Evolutionary conservation across 805 yeast genomes (phyloP).

Genomic region (Candida coleopterorum): DNA sequence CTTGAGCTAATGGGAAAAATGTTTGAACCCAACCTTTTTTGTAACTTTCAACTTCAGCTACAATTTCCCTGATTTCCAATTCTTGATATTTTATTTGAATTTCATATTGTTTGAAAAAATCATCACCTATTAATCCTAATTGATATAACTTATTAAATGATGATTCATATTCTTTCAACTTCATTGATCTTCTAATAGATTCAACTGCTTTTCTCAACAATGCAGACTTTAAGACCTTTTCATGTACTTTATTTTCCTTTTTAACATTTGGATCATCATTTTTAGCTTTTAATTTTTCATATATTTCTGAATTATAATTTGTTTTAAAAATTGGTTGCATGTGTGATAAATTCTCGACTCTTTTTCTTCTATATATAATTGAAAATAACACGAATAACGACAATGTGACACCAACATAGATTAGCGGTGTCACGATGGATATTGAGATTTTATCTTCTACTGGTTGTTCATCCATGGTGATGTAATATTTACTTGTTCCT

Average conservation of each 20-base stretch:
- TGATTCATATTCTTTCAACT: conserved; percentile 73
- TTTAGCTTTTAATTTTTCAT: conserved; percentile 50
- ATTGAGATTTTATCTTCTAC: conserved; percentile 21
- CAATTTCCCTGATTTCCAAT: conserved; percentile 71
- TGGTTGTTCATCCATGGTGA: conserved; percentile 11
- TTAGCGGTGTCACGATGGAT: conserved; percentile 58
- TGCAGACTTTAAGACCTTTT: conserved; percentile 64
- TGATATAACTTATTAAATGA: conserved; percentile 70
- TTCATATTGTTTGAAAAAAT: conserved; percentile 71
- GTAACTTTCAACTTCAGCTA: conserved; percentile 64
- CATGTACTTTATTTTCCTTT: conserved; percentile 57
- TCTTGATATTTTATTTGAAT: conserved; percentile 77
- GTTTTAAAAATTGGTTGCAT: conserved; percentile 72
- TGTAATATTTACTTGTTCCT: background rate
- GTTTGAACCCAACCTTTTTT: conserved; percentile 78
- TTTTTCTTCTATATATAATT: conserved; percentile 57
- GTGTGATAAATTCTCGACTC: conserved; percentile 46
- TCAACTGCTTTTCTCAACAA: conserved; percentile 69
- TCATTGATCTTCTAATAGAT: conserved; percentile 76
- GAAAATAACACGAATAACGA: conserved; percentile 67
- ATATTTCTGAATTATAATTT: conserved; percentile 62
- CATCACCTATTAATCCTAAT: conserved; percentile 89
- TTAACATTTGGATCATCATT: conserved; percentile 34
- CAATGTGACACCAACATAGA: conserved; percentile 67
- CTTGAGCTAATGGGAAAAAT: conserved; percentile 76